Evolutionary conservation across 202 grass and related monocot species (phyloP), one percentile per base, ranked within the genome.

Genomic region (Musa balbisiana): DNA sequence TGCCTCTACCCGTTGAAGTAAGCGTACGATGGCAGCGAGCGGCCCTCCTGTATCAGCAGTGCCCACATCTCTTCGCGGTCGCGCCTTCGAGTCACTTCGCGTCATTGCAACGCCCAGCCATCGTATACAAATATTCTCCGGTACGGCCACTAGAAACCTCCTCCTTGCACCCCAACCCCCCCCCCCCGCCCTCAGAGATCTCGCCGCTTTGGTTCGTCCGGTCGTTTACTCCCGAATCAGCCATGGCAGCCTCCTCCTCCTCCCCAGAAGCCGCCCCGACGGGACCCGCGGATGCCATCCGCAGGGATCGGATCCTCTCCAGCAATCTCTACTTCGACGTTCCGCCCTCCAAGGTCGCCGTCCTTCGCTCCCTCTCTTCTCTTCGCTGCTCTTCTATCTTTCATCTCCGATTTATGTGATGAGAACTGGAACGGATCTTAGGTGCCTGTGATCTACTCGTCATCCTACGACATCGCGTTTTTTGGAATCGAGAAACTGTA

Each of bases 281-380:
- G 33, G 33, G 33, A 43, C 33, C 33, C 21, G 84, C 71, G 19
- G 91, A 88, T 3, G 19, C 55, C 11, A 73, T 89, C 53, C 83
- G 83, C 23, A 72, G 85, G 24, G 87, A 83, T 55, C 85, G 91
- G 54, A 88, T 98, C 80, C 91, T 98, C 77, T 87, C 90, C 71
- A 94, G 94, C 91, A 98, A 92, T 79, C 94, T 98, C 74, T 94
- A 92, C 81, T 75, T 98, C 67, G 94, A 98, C 49, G 88, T 94
- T 73, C 87, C 79, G 2, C 56, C 69, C 10, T 89, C 88, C 66
- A 98, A 98, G 94, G 94, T 97, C 13, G 21, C 43, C 1, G 23
- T 49, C 25, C 53, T 20, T 26, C 10, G 11, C 14, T 77, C 8
- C 4, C 33, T 43, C 33, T 43, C 33, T 43, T 43, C 33, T 43